Evolutionary conservation across 1,139 yeast genomes (phyloP), one percentile per base, ranked within the genome.

Genomic region (Torulaspora globosa): DNA sequence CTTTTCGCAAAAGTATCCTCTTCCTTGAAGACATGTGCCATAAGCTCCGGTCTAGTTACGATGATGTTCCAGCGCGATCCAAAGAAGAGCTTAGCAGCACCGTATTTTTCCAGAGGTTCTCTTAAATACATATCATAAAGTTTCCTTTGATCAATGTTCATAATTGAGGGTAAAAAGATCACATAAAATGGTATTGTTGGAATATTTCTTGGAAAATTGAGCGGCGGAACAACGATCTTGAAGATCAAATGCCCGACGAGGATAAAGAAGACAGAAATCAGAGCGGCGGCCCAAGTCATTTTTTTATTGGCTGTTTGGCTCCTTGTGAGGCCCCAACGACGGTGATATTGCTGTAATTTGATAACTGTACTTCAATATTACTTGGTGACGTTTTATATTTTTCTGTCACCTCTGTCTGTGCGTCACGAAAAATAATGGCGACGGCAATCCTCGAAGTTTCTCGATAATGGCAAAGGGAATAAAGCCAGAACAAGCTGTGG

Each of bases 181-280:
- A 78, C 83, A 58, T 78, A 80, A 50, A 80, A 78, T 2, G 85
- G 84, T 23, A 80, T 71, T 0, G 83, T 79, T 2, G 85, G 84
- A 29, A 80, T 78, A 47, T 72, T 67, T 35, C 49, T 56, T 0
- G 74, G 73, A 45, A 68, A 69, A 42, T 60, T 62, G 33, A 56
- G 50, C 5, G 73, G 74, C 3, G 74, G 73, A 12, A 63, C 49
- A 0, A 65, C 55, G 44, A 61, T 43, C 36, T 41, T 50, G 18
- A 57, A 34, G 21, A 46, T 33, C 3, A 52, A 12, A 45, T 37
- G 31, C 32, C 39, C 41, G 10, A 46, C 16, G n/a, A 44, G 9
- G 9, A 46, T 27, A 19, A 41, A 16, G 5, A 44, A 18, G 12
- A 44, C 9, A 6, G 36, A 24, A 14, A 35, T 16, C 15, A 49